Base-by-base conservation (phyloP, 139 green algal genomes). In the Desmodesmus armatus region DNA sequence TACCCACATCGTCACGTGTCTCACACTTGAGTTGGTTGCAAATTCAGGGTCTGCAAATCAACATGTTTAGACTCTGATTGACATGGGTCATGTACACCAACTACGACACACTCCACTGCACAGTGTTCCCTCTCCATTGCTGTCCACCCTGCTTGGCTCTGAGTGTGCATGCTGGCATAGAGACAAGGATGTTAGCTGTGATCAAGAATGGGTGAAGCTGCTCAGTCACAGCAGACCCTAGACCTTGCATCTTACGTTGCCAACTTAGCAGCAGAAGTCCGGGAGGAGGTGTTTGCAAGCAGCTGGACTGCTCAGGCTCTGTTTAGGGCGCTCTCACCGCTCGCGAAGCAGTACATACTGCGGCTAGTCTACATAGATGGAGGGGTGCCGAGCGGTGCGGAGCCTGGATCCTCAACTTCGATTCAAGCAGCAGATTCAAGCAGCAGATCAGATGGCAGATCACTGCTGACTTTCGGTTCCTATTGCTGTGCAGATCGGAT, bases 271-370 rank as follows among this genome's bases (percentile, higher is more conserved):
- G 1, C 80, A 3, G 49, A 85, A 5, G 80, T 92, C 27, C 87
- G 93, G 3, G 37, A n/a, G 27, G 62, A 63, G 17, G 73, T 96
- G 39, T 97, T 95, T 76, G 55, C 84, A 23, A 91, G 78, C 67
- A 92, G 88, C 7, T 96, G 91, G 89, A 95, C 91, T 0, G 93
- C 87, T 70, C 91, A 94, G 72, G 95, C 94, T 9, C 82, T 98
- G n/a, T 89, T 98, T 47, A 90, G 94, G 13, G 92, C 90, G 21
- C 81, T 98, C 80, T 88, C 91, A 33, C 83, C 89, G 0, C 75
- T 97, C 13, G 92, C 91, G 3, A 92, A 94, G 85, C 90, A 93
- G 44, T 95, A 96, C 66, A 88, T 96, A 5, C 49, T 95, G 40
- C 85, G 93, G 11, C 75, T 97, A 58, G 80, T 97, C 53, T 91